phyloP scores from a whole-genome alignment of 148 eudicot genomes.

The Limonium bicolor region DNA sequence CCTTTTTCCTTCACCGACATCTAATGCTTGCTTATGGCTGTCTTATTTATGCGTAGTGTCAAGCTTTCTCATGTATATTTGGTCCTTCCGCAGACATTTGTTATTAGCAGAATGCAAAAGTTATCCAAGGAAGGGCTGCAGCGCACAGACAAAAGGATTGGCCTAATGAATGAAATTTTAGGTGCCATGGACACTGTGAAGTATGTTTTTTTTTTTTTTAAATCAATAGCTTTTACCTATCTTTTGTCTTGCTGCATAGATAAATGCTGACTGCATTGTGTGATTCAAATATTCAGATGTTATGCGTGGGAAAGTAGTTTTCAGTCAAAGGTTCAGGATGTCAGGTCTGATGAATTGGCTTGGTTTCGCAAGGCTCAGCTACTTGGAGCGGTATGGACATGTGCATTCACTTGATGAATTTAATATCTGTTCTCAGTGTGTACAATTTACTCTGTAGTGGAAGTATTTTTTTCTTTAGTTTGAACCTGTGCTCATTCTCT shows the following conservation, averaged over 20 bases:
- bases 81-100: slow-evolving; percentile 32
- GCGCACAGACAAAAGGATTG: slow-evolving; percentile 88
- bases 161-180: slow-evolving; percentile 93
- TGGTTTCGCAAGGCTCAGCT: slow-evolving; percentile 85
- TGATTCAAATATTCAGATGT: slow-evolving; percentile 41
- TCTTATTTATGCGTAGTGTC: not conserved
- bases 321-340: slow-evolving; percentile 63
- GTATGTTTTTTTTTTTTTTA: slow-evolving; percentile 24
- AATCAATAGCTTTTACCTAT: not conserved
- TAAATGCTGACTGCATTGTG: not conserved
- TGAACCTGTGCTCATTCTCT: too few relatives aligned
- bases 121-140: slow-evolving; percentile 64
- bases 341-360: slow-evolving; percentile 67
- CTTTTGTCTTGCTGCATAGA: not conserved
- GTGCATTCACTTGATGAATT: not conserved
- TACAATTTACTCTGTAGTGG: too few relatives aligned
- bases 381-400: slow-evolving; percentile 66
- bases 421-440: too few relatives aligned
- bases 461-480: too few relatives aligned
- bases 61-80: not conserved
- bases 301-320: slow-evolving; percentile 98
- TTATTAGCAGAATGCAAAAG: slow-evolving; percentile 73
- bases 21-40: not conserved
- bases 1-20: not conserved
- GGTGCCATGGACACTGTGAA: slow-evolving; percentile 97